Conservation (phyloP, 2,329 filamentous ascomycete genomes). For the Colletotrichum agaves region DNA sequence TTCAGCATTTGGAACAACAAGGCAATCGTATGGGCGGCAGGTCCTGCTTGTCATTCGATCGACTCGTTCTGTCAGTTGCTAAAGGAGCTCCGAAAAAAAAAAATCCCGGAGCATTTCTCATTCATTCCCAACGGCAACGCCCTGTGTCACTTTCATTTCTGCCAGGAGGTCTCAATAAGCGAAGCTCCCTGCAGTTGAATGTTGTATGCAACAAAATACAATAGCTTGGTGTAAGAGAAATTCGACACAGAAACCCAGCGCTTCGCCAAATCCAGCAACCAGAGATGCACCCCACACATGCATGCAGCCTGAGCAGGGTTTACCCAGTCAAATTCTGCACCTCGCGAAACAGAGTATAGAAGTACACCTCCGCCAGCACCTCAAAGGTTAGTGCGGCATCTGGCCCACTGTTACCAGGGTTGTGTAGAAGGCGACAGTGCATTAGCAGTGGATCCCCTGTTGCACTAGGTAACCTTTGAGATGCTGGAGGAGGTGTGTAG, state of each 20-base stretch:
- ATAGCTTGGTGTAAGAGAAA: slow-evolving; percentile 36
- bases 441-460: too few species aligned
- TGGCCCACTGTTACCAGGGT: too few species aligned
- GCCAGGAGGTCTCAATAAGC: neutral
- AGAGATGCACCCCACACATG: slow-evolving; percentile 36
- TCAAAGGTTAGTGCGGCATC: too few species aligned
- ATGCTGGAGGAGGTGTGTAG: too few species aligned
- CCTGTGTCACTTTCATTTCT: neutral
- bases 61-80: neutral
- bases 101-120: neutral
- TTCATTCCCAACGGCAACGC: slow-evolving; percentile 2
- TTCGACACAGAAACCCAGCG: slow-evolving; percentile 32
- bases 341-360: slow-evolving; percentile 37
- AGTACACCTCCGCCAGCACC: too few species aligned
- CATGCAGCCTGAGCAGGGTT: slow-evolving; percentile 34
- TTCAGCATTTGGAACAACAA: too few species aligned
- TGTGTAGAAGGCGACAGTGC: too few species aligned
- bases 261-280: slow-evolving; percentile 27
- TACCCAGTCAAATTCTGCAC: slow-evolving; percentile 25
- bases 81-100: too few species aligned
- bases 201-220: slow-evolving; percentile 24
- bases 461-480: too few species aligned
- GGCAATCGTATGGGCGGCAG: too few species aligned
- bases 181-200: neutral
- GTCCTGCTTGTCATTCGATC: neutral